Conservation (phyloP, 495 filamentous ascomycete genomes). For the Opeltia flavorubescens region DNA sequence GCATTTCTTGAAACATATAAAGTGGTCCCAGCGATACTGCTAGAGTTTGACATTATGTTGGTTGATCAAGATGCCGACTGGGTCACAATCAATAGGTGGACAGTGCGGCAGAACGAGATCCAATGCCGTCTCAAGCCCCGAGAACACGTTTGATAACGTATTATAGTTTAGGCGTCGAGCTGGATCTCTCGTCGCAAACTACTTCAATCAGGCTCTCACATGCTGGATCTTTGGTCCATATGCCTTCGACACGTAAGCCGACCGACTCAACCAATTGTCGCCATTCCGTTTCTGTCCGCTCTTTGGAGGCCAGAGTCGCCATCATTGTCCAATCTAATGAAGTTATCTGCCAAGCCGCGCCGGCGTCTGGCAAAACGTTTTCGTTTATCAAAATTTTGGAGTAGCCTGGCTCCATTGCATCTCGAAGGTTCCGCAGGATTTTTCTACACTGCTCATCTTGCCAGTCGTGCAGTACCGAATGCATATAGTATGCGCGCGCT, state of each 20-base stretch:
- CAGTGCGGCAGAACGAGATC: neutral
- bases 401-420: slow-evolving; percentile 28
- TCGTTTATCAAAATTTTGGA: slow-evolving; percentile 28
- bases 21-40: slow-evolving; percentile 53
- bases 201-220: neutral
- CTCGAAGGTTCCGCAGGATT: slow-evolving; percentile 23
- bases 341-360: slow-evolving; percentile 24
- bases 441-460: slow-evolving; percentile 24
- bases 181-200: neutral
- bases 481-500: slow-evolving; percentile 30
- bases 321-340: slow-evolving; percentile 27
- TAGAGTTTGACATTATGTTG: slow-evolving; percentile 38
- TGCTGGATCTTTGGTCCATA: neutral
- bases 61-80: neutral
- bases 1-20: slow-evolving; percentile 67
- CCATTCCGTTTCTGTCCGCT: slow-evolving; percentile 26
- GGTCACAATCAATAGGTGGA: neutral
- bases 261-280: slow-evolving; percentile 17
- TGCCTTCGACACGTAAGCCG: neutral
- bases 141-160: neutral
- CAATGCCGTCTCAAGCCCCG: neutral
- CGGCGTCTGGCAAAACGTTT: slow-evolving; percentile 23
- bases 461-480: slow-evolving; percentile 33
- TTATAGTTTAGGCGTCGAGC: neutral
- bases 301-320: slow-evolving; percentile 19